Percentiles rank a stretch among this genome's conserved stretches.
phyloP scores from a whole-genome alignment of 1,284 basidiomycete genomes.

The Mycena citricolor region DNA sequence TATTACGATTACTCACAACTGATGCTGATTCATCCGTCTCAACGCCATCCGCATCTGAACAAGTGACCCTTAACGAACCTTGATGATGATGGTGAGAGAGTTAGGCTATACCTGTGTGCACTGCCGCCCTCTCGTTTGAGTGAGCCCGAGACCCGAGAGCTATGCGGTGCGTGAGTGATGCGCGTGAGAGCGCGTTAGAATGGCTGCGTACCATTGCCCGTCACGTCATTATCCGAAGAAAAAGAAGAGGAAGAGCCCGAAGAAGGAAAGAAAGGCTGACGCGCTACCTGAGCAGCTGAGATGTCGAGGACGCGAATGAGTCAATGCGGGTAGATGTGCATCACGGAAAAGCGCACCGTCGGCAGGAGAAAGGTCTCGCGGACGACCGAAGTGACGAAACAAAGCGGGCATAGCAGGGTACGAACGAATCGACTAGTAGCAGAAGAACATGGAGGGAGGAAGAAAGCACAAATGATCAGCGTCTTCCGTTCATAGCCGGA shows the following conservation, averaged over 20 bases:
- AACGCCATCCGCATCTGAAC: slow-evolving; percentile 18
- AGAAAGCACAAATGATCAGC: slow-evolving; percentile 5
- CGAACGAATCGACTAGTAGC: slow-evolving; percentile 5
- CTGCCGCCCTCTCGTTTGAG: slow-evolving; percentile 20
- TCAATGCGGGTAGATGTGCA: background rate
- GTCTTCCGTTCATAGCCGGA: too few relatives aligned
- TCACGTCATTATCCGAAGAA: slow-evolving; percentile 10
- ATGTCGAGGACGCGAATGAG: background rate
- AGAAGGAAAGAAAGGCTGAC: slow-evolving; percentile 2
- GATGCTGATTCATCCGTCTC: slow-evolving; percentile 8
- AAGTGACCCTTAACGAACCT: slow-evolving; percentile 13
- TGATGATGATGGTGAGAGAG: too few relatives aligned
- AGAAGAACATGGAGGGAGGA: slow-evolving; percentile 17
- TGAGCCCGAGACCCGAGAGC: slow-evolving; percentile 4
- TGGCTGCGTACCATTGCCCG: too few relatives aligned
- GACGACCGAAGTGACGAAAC: slow-evolving; percentile 2
- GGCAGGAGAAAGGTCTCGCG: slow-evolving; percentile 10
- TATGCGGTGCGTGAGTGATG: too few relatives aligned
- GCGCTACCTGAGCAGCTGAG: slow-evolving; percentile 21
- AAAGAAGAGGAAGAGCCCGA: slow-evolving; percentile 4
- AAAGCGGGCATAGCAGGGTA: slow-evolving; percentile 13
- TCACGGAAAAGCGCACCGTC: background rate
- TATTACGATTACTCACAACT: slow-evolving; percentile 18
- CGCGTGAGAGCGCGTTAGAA: slow-evolving; percentile 1
- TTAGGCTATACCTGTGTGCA: background rate